These are phyloP conservation scores for Mortierella sp. DNA, from an alignment of 371 early-diverging fungal genomes.

Conservation along the genomic window DNA sequence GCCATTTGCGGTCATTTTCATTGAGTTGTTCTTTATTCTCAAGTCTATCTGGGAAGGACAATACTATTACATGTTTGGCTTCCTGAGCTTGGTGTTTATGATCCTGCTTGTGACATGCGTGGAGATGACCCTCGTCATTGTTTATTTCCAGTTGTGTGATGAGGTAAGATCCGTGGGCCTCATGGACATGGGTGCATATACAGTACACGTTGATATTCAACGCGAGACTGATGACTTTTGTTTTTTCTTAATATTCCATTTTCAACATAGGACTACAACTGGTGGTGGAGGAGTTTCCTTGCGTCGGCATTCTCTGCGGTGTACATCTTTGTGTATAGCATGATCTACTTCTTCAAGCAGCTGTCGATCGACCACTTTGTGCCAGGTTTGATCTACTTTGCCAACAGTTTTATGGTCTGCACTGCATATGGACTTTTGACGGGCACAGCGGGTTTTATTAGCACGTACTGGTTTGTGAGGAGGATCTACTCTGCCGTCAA, in stretches of 20 bases:
- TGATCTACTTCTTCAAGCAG: slow-evolving; percentile 66
- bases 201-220: too few relatives aligned
- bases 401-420: slow-evolving; percentile 66
- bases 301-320: slow-evolving; percentile 78
- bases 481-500: slow-evolving; percentile 84
- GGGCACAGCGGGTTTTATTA: slow-evolving; percentile 87
- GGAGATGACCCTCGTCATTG: slow-evolving; percentile 88
- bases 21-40: slow-evolving; percentile 92
- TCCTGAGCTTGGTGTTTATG: slow-evolving; percentile 85
- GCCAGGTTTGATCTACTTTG: slow-evolving; percentile 69
- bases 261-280: slow-evolving; percentile 71
- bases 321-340: slow-evolving; percentile 79
- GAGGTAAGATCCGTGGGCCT: slow-evolving; percentile 65
- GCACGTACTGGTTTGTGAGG: slow-evolving; percentile 81
- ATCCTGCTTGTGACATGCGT: slow-evolving; percentile 88
- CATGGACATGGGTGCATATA: neutral
- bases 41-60: slow-evolving; percentile 92
- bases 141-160: slow-evolving; percentile 90
- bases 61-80: slow-evolving; percentile 93
- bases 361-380: slow-evolving; percentile 65
- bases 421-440: slow-evolving; percentile 70
- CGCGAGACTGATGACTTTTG: too few relatives aligned
- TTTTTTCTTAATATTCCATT: too few relatives aligned
- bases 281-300: slow-evolving; percentile 90
- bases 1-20: slow-evolving; percentile 93